Conservation (phyloP, 257 asterid species). For the Anisodus acutangulus region DNA sequence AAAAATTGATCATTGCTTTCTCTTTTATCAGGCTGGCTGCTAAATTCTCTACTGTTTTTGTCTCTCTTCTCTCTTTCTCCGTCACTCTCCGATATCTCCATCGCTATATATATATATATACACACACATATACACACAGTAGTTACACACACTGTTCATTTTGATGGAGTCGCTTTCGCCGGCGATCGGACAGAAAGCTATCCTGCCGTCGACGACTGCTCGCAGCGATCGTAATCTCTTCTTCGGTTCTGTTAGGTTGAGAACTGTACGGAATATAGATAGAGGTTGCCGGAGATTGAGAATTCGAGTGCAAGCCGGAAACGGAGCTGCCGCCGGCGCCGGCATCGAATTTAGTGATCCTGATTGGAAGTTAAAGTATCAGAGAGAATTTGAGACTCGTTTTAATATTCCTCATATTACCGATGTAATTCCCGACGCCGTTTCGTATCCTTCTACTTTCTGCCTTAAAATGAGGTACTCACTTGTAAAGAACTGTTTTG, state of each 20-base stretch:
- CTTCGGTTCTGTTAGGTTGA: conserved; percentile 17
- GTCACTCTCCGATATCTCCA: conserved; percentile 50
- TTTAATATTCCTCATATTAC: conserved; percentile 74
- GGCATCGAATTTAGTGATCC: conserved; percentile 70
- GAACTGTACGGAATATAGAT: conserved; percentile 13
- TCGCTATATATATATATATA: not conserved
- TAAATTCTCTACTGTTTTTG: no score
- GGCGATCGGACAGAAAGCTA: conserved; percentile 52
- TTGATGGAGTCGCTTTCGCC: conserved; percentile 65
- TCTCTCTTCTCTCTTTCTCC: conserved; percentile 56
- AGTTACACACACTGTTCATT: no score
- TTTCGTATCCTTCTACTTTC: conserved; percentile 78
- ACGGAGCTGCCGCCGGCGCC: conserved; percentile 21
- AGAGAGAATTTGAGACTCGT: conserved; percentile 69
- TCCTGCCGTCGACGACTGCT: conserved; percentile 32
- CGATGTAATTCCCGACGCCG: conserved; percentile 60
- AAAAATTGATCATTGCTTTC: no score
- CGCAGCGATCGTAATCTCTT: not conserved
- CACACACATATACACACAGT: not conserved
- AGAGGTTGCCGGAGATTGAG: conserved; percentile 35
- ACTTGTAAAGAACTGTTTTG: not conserved
- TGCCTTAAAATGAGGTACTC: conserved; percentile 78
- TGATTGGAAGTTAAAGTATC: conserved; percentile 73
- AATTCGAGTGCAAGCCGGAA: conserved; percentile 42
- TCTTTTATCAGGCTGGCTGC: no score